Conservation (phyloP, 768 basidiomycete genomes). For the Lactarius deliciosus region DNA sequence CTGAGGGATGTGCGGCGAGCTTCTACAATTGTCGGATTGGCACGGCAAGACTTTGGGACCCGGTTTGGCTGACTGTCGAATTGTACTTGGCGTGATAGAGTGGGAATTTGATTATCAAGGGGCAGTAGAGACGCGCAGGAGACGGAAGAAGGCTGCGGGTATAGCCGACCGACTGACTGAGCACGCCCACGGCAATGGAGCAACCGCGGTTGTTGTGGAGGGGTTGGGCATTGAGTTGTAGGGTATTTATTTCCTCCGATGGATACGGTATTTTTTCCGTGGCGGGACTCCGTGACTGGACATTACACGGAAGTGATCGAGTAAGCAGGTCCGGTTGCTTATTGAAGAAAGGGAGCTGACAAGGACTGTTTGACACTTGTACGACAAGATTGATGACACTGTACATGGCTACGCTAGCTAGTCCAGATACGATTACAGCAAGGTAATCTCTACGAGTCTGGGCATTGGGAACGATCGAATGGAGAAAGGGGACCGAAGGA, state of each 20-base stretch:
- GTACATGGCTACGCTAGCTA: too few species aligned
- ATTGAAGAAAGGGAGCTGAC: slow-evolving; percentile 2
- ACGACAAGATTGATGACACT: background rate
- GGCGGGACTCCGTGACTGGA: background rate
- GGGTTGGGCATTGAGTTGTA: background rate
- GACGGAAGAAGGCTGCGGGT: background rate
- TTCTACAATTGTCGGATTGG: too few species aligned
- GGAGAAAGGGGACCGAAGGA: slow-evolving; percentile 2
- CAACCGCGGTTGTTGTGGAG: background rate
- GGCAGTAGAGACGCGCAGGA: background rate
- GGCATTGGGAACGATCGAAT: background rate
- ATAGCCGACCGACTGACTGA: background rate
- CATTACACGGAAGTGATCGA: background rate
- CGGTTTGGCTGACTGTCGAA: background rate
- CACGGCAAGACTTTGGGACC: too few species aligned
- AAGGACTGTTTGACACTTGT: background rate
- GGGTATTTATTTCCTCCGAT: background rate
- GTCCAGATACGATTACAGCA: background rate
- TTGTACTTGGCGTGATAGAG: background rate
- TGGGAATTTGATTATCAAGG: background rate
- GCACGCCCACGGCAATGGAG: background rate
- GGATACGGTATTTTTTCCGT: background rate
- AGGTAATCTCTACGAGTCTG: background rate
- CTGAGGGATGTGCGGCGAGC: too few species aligned
- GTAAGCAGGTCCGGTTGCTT: background rate